Evolutionary conservation across 148 eudicot species (phyloP).

Genomic region (Chenopodium berlandieri): DNA sequence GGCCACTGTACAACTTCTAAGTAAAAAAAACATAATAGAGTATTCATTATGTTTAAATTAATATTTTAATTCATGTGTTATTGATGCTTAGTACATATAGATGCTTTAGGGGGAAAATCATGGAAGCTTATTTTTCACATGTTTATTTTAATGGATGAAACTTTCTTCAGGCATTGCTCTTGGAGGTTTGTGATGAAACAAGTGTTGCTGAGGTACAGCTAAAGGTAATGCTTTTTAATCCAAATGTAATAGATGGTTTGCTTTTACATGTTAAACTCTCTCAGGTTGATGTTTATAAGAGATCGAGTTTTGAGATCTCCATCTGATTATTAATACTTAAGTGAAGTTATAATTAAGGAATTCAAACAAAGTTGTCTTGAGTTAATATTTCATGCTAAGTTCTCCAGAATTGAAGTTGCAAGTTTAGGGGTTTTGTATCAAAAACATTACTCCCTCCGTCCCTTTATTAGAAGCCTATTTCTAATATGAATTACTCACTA

Average conservation of each 20-base stretch:
- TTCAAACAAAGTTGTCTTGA: not conserved
- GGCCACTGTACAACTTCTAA: too few species aligned
- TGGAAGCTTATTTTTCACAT: not conserved
- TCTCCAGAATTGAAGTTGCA: not conserved
- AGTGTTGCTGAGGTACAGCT: conserved; percentile 80
- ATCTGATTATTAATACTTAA: not conserved
- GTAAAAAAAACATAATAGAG: too few species aligned
- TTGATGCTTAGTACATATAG: too few species aligned
- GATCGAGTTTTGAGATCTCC: not conserved
- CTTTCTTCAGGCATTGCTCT: conserved; percentile 55
- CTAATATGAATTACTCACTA: too few species aligned
- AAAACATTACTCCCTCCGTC: too few species aligned
- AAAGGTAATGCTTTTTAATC: conserved; percentile 46
- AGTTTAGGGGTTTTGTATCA: not conserved
- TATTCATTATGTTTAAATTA: too few species aligned
- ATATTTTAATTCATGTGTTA: too few species aligned
- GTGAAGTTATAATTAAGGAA: not conserved
- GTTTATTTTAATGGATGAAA: not conserved
- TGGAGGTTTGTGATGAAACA: conserved; percentile 83
- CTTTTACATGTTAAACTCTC: not conserved
- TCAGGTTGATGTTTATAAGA: not conserved
- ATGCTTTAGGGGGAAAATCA: too few species aligned
- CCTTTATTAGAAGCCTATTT: too few species aligned
- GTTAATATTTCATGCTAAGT: not conserved
- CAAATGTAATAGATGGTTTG: not conserved